Base-by-base conservation (phyloP, 2,329 filamentous ascomycete genomes). In the Apiospora hydei region DNA sequence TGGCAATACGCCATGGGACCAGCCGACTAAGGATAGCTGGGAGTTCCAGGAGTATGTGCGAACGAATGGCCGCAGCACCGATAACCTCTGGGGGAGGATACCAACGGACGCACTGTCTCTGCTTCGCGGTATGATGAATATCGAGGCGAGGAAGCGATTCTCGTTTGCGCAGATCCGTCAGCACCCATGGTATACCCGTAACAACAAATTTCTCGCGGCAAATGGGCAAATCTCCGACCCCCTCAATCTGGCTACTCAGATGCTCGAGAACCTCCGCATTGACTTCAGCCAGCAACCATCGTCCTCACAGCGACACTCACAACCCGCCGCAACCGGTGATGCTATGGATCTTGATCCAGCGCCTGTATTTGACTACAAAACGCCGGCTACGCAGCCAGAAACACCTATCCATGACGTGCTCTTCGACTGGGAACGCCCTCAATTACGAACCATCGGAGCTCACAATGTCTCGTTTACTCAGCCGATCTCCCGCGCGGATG, bases 1-100 rank as follows among this genome's bases (percentile, higher is more conserved):
- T 1, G 96, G 96, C 13, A 99, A 99, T 80, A 99, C 96, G 1
- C 96, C 96, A 0, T 99, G 96, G 96, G 96, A 98, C 79, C 94
- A 96, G 80, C 96, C 96, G 0, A 96, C 95, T 3, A 85, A 89
- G 47, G 88, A 90, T 72, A 98, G 94, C 80, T 97, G 94, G 86
- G 96, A 99, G 83, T 99, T 93, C 77, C 90, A 93, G 77, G 95
- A 98, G 82, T 99, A 97, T 80, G 86, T 93, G 53, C 89, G 90
- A 72, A 94, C 91, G 1, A 91, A 92, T 70, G 94, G 95, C n/a
- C 90, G 91, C 75, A 96, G 94, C 75, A 89, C 89, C 2, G 96
- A 99, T 80, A 92, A 94, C 71, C 86, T 98, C 2, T 99, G 96
- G 96, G 85, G 90, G 75, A 90, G 92, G 71, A 84, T 98, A 26